Evolutionary conservation across 148 eudicot species (phyloP).

Genomic region (Cornus florida): DNA sequence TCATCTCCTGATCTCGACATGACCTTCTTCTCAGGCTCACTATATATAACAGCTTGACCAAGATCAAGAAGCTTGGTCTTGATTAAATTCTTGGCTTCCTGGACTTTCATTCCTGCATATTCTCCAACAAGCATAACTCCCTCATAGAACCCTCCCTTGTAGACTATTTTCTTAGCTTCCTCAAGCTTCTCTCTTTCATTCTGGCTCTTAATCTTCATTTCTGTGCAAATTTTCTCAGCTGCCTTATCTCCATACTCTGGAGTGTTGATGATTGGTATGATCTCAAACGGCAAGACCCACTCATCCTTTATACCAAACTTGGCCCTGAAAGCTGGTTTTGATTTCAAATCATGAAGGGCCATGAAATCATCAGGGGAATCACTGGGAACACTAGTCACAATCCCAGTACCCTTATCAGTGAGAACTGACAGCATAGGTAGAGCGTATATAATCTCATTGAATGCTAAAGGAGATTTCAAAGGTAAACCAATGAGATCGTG

Average conservation of each 20-base stretch:
- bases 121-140: conserved; percentile 81
- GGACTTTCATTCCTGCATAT: conserved; percentile 72
- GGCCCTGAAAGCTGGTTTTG: conserved; percentile 76
- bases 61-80: conserved; percentile 61
- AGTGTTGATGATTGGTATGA: conserved; percentile 77
- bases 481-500: conserved; percentile 85
- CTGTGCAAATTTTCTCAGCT: conserved; percentile 85
- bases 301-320: conserved; percentile 81
- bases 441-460: conserved; percentile 65
- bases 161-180: conserved; percentile 77
- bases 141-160: conserved; percentile 85
- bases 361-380: conserved; percentile 93
- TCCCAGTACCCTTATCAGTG: conserved; percentile 94
- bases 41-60: conserved; percentile 72
- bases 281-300: conserved; percentile 81
- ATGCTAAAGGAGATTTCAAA: conserved; percentile 73
- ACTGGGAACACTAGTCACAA: conserved; percentile 94
- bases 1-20: conserved; percentile 97
- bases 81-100: conserved; percentile 75
- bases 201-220: conserved; percentile 84
- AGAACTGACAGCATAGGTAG: conserved; percentile 87
- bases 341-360: conserved; percentile 74
- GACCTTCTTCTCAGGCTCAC: conserved; percentile 94
- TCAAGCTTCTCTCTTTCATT: conserved; percentile 92
- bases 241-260: conserved; percentile 90